Percentiles rank a stretch among this genome's conserved stretches.
phyloP scores from a whole-genome alignment of 257 asterid genomes.

The Perilla frutescens region DNA sequence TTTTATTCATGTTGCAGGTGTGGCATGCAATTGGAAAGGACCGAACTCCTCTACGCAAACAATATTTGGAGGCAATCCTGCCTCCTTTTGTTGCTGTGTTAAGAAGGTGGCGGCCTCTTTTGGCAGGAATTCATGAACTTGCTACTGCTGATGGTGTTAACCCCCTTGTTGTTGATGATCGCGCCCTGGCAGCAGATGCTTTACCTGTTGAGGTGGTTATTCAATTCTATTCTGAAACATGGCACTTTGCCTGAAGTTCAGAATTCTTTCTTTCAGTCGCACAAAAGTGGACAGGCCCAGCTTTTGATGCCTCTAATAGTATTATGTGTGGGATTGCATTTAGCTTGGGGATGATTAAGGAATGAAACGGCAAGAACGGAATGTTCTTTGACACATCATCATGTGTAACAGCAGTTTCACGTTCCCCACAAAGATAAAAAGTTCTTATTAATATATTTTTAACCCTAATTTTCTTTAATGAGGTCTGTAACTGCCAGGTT shows the following conservation, averaged over 20 bases:
- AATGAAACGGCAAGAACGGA: constrained; percentile 23
- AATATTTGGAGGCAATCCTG: constrained; percentile 84
- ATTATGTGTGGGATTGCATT: constrained; percentile 12
- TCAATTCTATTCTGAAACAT: constrained; percentile 32
- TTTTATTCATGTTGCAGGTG: constrained; percentile 59
- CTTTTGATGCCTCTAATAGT: not conserved
- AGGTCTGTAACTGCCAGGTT: constrained; percentile 6
- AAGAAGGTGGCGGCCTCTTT: constrained; percentile 98
- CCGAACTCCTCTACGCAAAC: constrained; percentile 83
- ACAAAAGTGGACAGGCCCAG: constrained; percentile 1
- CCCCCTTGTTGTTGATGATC: constrained; percentile 93
- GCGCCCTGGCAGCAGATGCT: constrained; percentile 96
- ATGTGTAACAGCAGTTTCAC: not conserved
- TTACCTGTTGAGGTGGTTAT: constrained; percentile 86
- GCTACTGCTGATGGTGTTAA: constrained; percentile 91
- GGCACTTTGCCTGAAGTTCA: constrained; percentile 30
- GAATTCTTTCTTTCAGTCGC: constrained; percentile 19
- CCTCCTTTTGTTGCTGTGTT: constrained; percentile 97
- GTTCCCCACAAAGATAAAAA: constrained; percentile 12
- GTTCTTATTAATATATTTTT: not conserved
- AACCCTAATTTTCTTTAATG: constrained; percentile 9
- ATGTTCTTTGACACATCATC: constrained; percentile 19
- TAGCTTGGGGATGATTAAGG: constrained; percentile 9
- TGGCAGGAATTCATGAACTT: constrained; percentile 96
- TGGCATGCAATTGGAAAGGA: constrained; percentile 93